Conservation (phyloP, 1,139 yeast genomes). For the Scheffersomyces stambukii region DNA sequence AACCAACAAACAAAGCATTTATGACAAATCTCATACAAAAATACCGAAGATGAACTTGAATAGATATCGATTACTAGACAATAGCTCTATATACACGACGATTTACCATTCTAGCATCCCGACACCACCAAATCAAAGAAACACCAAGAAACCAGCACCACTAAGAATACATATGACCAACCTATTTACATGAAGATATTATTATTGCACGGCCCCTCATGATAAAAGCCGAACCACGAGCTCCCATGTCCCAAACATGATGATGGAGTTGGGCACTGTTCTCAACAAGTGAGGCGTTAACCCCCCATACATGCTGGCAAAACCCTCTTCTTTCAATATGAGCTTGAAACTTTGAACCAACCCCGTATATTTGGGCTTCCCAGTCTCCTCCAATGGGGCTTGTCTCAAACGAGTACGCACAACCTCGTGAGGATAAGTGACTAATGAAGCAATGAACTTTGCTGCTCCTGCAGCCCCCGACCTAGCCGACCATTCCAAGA, state of each 20-base stretch:
- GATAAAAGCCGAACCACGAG: slow-evolving; percentile 71
- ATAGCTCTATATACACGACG: no score
- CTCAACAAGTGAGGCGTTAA: slow-evolving; percentile 93
- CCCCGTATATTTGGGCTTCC: slow-evolving; percentile 85
- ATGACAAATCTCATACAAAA: no score
- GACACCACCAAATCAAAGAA: slow-evolving; percentile 1
- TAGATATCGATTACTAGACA: no score
- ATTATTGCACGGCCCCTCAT: slow-evolving; percentile 6
- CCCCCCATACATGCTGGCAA: slow-evolving; percentile 94
- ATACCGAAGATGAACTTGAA: no score
- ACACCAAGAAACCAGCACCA: slow-evolving; percentile 3
- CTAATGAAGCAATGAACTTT: slow-evolving; percentile 83
- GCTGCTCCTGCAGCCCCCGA: slow-evolving; percentile 99
- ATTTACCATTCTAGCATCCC: no score
- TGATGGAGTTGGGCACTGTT: slow-evolving; percentile 96
- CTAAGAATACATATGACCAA: slow-evolving; percentile 5
- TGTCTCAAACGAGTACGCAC: slow-evolving; percentile 94
- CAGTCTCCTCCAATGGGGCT: slow-evolving; percentile 74
- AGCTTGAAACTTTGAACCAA: slow-evolving; percentile 80
- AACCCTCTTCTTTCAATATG: slow-evolving; percentile 85
- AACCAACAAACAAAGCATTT: no score
- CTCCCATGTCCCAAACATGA: slow-evolving; percentile 99
- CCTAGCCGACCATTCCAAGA: slow-evolving; percentile 90
- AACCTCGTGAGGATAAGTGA: slow-evolving; percentile 97
- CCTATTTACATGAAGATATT: neutral